These are phyloP conservation scores for Zygotorulaspora sp. DNA, from an alignment of 805 yeast species.

Conservation along the genomic window DNA sequence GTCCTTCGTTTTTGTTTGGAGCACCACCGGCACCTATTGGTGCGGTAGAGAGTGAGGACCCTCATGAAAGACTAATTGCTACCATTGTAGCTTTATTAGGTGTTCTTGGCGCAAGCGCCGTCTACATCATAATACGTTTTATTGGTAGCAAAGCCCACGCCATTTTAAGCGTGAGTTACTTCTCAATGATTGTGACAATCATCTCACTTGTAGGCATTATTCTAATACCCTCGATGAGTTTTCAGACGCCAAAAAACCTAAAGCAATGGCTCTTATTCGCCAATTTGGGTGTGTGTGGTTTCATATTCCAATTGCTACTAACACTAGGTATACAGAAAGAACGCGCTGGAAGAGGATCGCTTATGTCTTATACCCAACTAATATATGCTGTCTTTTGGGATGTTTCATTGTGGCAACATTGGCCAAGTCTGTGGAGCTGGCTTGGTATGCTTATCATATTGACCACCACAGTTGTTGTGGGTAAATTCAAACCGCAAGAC, in stretches of 20 bases:
- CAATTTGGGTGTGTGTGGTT: slow-evolving; percentile 70
- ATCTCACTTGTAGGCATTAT: slow-evolving; percentile 51
- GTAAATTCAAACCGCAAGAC: slow-evolving; percentile 45
- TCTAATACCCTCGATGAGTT: slow-evolving; percentile 52
- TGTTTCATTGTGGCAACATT: slow-evolving; percentile 60
- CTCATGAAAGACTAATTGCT: slow-evolving; percentile 56
- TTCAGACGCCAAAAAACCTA: slow-evolving; percentile 55
- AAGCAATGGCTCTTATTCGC: slow-evolving; percentile 64
- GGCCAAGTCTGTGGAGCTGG: slow-evolving; percentile 65
- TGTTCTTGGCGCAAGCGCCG: slow-evolving; percentile 63
- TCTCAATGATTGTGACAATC: slow-evolving; percentile 56
- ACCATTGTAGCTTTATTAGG: slow-evolving; percentile 61
- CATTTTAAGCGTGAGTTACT: slow-evolving; percentile 69
- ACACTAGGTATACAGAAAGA: slow-evolving; percentile 84
- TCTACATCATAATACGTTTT: slow-evolving; percentile 64
- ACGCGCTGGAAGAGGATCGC: slow-evolving; percentile 67
- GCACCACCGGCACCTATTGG: slow-evolving; percentile 8
- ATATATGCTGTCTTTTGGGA: slow-evolving; percentile 78
- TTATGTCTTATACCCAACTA: slow-evolving; percentile 72
- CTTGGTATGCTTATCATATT: slow-evolving; percentile 67
- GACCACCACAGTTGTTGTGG: slow-evolving; percentile 56
- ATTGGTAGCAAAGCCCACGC: slow-evolving; percentile 82
- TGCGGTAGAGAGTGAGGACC: slow-evolving; percentile 46
- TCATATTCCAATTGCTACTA: slow-evolving; percentile 70
- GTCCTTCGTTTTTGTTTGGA: slow-evolving; percentile 72